These are phyloP conservation scores for Gentiana straminea DNA, from an alignment of 257 asterid genomes.

Conservation along the genomic window DNA sequence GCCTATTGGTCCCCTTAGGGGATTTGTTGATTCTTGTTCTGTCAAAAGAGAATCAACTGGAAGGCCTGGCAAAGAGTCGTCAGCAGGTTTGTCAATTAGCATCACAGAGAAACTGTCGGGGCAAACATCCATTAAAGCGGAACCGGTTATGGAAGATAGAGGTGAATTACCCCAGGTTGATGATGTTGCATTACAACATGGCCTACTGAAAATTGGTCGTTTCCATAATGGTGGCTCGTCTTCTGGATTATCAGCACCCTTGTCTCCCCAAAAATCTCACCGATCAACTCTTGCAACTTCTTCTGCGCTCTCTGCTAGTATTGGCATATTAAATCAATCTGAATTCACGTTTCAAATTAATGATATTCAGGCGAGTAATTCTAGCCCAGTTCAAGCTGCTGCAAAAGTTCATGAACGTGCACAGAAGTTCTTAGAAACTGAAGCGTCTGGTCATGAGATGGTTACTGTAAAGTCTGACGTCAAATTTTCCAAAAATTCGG, in stretches of 20 bases:
- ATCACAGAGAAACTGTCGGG: constrained; percentile 27
- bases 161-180: constrained; percentile 15
- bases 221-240: constrained; percentile 50
- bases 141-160: constrained; percentile 29
- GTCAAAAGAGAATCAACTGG: constrained; percentile 35
- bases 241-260: constrained; percentile 29
- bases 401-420: constrained; percentile 17
- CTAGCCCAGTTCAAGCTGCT: constrained; percentile 18
- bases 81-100: constrained; percentile 14
- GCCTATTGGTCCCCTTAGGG: constrained; percentile 27
- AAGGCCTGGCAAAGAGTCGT: constrained; percentile 19
- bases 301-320: constrained; percentile 37
- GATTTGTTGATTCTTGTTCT: constrained; percentile 21
- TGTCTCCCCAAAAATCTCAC: constrained; percentile 37
- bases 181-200: constrained; percentile 15
- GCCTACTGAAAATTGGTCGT: constrained; percentile 34
- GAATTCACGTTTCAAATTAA: constrained; percentile 34
- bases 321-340: constrained; percentile 33
- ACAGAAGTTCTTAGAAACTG: constrained; percentile 18
- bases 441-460: constrained; percentile 14
- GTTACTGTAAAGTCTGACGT: constrained; percentile 10
- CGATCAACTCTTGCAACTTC: constrained; percentile 28
- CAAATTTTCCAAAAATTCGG: constrained; percentile 19
- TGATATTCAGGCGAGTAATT: constrained; percentile 15
- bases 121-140: constrained; percentile 40